Evolutionary conservation across 83 land plant species (phyloP), one percentile per base, ranked within the genome.

Genomic region (Picea abies): DNA sequence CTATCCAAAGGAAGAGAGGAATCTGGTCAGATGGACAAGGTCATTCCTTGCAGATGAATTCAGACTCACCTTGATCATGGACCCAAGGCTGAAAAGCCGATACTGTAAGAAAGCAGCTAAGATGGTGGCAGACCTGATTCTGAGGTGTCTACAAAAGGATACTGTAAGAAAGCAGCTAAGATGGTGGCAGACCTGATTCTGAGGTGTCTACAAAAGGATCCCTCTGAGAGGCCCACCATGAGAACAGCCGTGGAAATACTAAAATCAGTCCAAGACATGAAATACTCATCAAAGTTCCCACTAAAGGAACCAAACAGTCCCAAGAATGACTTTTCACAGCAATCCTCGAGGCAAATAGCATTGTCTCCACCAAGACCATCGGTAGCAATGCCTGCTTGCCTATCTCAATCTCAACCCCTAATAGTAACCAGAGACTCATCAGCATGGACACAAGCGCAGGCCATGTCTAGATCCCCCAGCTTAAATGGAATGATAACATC

Each of bases 171-270:
- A 83, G 93, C 91, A 39, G 98, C 93, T 2, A 70, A 90, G 39
- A 82, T 86, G 49, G 89, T 97, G 14, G 98, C 98, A 17, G 94
- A 93, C 41, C 66, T 95, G 12, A 91, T 91, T 29, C 82, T 87
- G 29, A 90, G 78, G 72, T 96, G 99, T 73, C 90, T 96, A 17
- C 89, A 91, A 37, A 87, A 82, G 78, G 94, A 93, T 32, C 91
- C 98, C 12, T 85, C 85, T 25, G 90, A 88, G 49, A 82, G 98
- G 79, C 97, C 97, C 9, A 94, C 89, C 20, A 94, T 96, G 94
- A 86, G 94, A 85, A 80, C 82, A 71, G 84, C 90, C 11, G 93
- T 92, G 17, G 98, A 95, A 73, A 65, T 82, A 63, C 87, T 95
- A 61, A 88, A 84, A 65, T 81, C 72, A 71, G 85, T 95, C 4